Percentiles rank a stretch among this genome's conserved stretches.
These are phyloP conservation scores for Talaromyces verruculosus DNA, from an alignment of 2,329 filamentous ascomycete genomes.

Conservation along the genomic window DNA sequence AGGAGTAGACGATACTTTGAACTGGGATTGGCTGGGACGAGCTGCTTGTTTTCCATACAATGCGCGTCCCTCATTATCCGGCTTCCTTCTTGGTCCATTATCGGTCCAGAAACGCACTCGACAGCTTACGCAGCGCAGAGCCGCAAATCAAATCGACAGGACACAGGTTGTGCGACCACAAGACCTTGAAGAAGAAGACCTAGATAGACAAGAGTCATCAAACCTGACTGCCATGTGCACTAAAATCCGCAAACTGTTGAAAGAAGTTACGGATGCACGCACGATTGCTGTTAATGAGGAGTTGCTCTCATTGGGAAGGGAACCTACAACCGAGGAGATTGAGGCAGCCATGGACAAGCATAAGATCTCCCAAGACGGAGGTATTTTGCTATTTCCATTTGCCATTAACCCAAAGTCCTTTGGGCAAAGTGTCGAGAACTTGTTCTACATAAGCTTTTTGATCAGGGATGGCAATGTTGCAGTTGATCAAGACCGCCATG, in stretches of 20 bases:
- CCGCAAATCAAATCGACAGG: conserved; percentile 65
- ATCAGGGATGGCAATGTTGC: conserved; percentile 80
- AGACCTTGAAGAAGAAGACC: conserved; percentile 70
- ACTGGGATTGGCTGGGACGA: conserved; percentile 82
- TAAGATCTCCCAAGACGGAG: conserved; percentile 66
- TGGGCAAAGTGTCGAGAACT: conserved; percentile 90
- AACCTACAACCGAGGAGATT: conserved; percentile 41
- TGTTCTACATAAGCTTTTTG: conserved; percentile 95
- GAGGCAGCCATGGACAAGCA: conserved; percentile 62
- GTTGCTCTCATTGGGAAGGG: conserved; percentile 30
- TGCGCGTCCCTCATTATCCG: conserved; percentile 71
- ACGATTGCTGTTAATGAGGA: conserved; percentile 52
- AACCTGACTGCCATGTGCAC: conserved; percentile 76
- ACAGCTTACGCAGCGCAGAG: conserved; percentile 67
- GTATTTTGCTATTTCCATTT: conserved; percentile 79
- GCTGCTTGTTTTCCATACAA: conserved; percentile 73
- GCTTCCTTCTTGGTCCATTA: conserved; percentile 84
- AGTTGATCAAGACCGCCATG: conserved; percentile 70
- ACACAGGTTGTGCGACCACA: conserved; percentile 71
- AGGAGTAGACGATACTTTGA: conserved; percentile 68
- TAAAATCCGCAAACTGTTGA: conserved; percentile 67
- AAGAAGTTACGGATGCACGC: conserved; percentile 43
- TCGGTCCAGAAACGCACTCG: conserved; percentile 83
- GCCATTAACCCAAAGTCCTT: conserved; percentile 88
- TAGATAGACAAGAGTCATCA: conserved; percentile 72